Evolutionary conservation across 2,329 filamentous ascomycete genomes (phyloP).

Genomic region (Diplodia sapinea): DNA sequence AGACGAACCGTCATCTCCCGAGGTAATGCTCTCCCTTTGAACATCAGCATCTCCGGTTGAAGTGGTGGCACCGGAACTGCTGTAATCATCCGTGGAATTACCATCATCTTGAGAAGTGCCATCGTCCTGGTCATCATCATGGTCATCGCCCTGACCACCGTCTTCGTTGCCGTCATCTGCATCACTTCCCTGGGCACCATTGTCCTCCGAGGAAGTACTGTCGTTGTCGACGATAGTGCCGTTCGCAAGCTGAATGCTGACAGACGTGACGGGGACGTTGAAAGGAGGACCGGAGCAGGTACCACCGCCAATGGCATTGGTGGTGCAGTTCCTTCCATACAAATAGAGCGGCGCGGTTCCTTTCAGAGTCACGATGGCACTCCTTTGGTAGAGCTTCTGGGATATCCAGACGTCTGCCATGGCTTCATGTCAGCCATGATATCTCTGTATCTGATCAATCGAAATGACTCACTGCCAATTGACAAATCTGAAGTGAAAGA

Average conservation of each 20-base stretch:
- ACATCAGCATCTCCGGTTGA: background rate
- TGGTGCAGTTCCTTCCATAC: slow-evolving; percentile 2
- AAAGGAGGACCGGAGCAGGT: slow-evolving; percentile 10
- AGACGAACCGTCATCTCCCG: background rate
- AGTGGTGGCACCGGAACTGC: background rate
- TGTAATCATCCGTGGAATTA: background rate
- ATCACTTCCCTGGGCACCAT: background rate
- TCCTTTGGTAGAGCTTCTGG: slow-evolving; percentile 3
- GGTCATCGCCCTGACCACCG: background rate
- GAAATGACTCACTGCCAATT: background rate
- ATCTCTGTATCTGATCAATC: background rate
- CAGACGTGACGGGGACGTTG: slow-evolving; percentile 1
- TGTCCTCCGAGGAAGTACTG: background rate
- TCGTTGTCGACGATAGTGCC: background rate
- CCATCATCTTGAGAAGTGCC: no score
- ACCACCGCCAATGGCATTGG: slow-evolving; percentile 6
- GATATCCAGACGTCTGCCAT: background rate
- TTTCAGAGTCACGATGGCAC: background rate
- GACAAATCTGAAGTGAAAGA: slow-evolving; percentile 7
- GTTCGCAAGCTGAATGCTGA: background rate
- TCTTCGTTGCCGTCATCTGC: background rate
- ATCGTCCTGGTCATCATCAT: no score
- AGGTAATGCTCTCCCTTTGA: background rate
- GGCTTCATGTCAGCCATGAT: background rate
- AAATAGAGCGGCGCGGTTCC: background rate